Percentiles rank a stretch among this genome's conserved stretches.
Conservation (phyloP, 2,329 filamentous ascomycete species). For the Nemania sp. region DNA sequence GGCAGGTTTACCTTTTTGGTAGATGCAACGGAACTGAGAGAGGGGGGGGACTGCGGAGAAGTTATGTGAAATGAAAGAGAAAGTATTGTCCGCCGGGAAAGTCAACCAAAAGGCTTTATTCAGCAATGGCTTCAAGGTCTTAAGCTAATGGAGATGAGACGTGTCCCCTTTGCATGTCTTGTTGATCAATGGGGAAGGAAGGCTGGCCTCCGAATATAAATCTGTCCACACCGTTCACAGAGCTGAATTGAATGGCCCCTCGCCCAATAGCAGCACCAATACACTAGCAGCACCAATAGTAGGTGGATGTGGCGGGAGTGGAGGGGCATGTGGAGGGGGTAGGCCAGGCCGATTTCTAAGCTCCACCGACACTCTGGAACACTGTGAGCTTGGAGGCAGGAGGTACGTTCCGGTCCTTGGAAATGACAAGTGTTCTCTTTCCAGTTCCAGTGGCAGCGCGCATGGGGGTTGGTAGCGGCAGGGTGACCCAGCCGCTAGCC, state of each 20-base stretch:
- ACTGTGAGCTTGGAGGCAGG: conserved; percentile 20
- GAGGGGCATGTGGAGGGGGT: conserved; percentile 20
- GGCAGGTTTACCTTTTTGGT: conserved; percentile 13
- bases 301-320: conserved; percentile 21
- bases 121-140: conserved; percentile 14
- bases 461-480: too few species aligned
- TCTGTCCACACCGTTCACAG: conserved; percentile 32
- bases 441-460: neutral
- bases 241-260: conserved; percentile 30
- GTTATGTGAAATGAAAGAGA: conserved; percentile 4
- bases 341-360: conserved; percentile 21
- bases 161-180: conserved; percentile 30
- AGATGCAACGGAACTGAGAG: conserved; percentile 18
- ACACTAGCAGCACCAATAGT: conserved; percentile 24
- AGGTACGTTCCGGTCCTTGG: conserved; percentile 18
- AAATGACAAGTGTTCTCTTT: conserved; percentile 41
- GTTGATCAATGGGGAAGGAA: conserved; percentile 36
- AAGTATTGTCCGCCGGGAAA: conserved; percentile 5
- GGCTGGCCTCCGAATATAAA: conserved; percentile 35
- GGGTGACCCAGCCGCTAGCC: neutral
- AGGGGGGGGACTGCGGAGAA: neutral
- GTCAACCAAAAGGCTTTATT: conserved; percentile 24
- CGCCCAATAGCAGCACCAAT: conserved; percentile 9
- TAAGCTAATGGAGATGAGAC: conserved; percentile 30
- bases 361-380: conserved; percentile 17